Base-by-base conservation (phyloP, 306 rosid species). In the Betula pendula region DNA sequence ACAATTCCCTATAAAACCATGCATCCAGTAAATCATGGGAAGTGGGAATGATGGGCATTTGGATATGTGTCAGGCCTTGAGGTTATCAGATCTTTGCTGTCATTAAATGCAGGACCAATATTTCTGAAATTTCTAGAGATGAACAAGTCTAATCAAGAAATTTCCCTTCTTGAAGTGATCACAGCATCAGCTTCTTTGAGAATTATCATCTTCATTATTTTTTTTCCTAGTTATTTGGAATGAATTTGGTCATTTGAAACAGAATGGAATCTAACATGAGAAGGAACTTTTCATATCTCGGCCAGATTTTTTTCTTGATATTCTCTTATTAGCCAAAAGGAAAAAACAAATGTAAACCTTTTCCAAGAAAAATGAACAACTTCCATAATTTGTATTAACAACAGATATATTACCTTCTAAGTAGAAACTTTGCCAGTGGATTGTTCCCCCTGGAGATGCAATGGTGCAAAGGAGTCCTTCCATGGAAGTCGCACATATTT, bases 401-500 rank as follows among this genome's bases (percentile, higher is more conserved):
- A 40, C 44, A 50, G 31, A 77, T 70, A 63, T 60, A 62, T 76
- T 89, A 95, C 99, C 99, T 90, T 91, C 93, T 85, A 40, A 95
- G 88, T 66, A 95, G 85, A 81, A 88, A 81, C 90, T 92, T 95
- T 2, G 97, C 99, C 85, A 95, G 74, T 15, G 84, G 68, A 77
- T 87, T 89, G 76, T 90, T 88, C 67, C 90, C 90, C 25, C 72
- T 79, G 70, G 94, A 53, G 70, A 95, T 88, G 80, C 99, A 95
- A 73, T 84, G 92, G 80, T 95, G 99, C 87, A 95, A 82, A 81
- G 99, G 97, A 80, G 97, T 95, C 79, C 93, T 95, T 81, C 97
- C 97, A 80, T 87, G 97, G 82, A 81, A 88, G 83, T 95, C 99
- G 2, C 85, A 43, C 82, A 81, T 62, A 83, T 90, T 95, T 78